These are phyloP conservation scores for Coemansia sp. DNA, from an alignment of 192 early-diverging fungal species.

Conservation along the genomic window DNA sequence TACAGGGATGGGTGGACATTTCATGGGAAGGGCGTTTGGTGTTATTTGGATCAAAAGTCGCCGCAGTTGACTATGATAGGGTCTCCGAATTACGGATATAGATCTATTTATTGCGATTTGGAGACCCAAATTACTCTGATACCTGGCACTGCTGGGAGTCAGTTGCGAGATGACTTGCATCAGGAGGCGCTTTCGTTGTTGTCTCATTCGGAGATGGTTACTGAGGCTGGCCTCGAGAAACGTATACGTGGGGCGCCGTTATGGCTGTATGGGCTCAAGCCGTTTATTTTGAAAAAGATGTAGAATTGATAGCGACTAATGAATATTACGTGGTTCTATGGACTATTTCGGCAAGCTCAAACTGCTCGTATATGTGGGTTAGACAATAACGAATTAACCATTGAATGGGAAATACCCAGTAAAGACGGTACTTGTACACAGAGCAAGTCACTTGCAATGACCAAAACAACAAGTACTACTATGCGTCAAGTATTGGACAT, in stretches of 20 bases:
- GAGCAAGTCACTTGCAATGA: background rate
- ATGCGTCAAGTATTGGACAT: background rate
- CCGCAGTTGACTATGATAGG: slow-evolving; percentile 86
- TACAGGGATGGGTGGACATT: slow-evolving; percentile 86
- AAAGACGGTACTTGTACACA: background rate
- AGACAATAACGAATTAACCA: background rate
- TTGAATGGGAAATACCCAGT: background rate
- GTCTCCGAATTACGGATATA: slow-evolving; percentile 92
- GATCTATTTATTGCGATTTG: slow-evolving; percentile 89
- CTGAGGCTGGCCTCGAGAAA: slow-evolving; percentile 23
- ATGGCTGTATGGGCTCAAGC: slow-evolving; percentile 50
- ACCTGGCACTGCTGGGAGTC: slow-evolving; percentile 63
- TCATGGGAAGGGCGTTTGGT: slow-evolving; percentile 94
- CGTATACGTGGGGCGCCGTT: slow-evolving; percentile 37
- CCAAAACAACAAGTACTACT: background rate
- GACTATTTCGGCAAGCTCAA: background rate
- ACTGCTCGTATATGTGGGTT: background rate
- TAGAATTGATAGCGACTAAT: slow-evolving; percentile 9
- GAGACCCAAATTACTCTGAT: slow-evolving; percentile 85
- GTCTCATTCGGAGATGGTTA: slow-evolving; percentile 42
- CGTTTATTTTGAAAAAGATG: slow-evolving; percentile 55
- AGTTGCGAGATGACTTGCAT: slow-evolving; percentile 63
- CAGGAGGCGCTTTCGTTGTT: slow-evolving; percentile 39
- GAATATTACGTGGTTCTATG: background rate
- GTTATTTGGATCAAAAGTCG: slow-evolving; percentile 60